phyloP scores from a whole-genome alignment of 2,329 filamentous ascomycete species.

The Penicillium sp. region DNA sequence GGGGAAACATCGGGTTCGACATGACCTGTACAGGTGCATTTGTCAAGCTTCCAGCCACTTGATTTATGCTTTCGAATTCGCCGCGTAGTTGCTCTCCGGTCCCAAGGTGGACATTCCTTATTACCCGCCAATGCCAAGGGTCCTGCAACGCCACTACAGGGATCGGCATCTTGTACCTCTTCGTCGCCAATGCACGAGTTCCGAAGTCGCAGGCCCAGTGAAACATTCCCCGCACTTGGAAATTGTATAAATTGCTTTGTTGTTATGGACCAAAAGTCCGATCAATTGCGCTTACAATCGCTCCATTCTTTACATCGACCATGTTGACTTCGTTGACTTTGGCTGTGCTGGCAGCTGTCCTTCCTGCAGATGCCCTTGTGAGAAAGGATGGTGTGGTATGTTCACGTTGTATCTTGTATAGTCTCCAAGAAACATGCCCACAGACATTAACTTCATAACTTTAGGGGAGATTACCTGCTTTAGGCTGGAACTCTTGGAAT shows the following conservation, averaged over 20 bases:
- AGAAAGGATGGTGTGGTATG: constrained; percentile 31
- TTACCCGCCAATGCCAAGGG: not conserved
- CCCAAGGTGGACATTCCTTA: not conserved
- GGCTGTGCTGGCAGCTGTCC: constrained; percentile 16
- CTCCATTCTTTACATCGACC: not conserved
- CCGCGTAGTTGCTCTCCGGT: not conserved
- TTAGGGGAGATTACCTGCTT: constrained; percentile 28
- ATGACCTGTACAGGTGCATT: not conserved
- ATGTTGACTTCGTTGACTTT: constrained; percentile 15
- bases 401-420: not conserved
- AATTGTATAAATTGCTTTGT: constrained; percentile 1
- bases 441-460: too few relatives aligned
- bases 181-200: not conserved
- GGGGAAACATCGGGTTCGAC: too few relatives aligned
- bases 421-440: too few relatives aligned
- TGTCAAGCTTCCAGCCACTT: too few relatives aligned
- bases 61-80: not conserved
- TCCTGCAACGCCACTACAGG: constrained; percentile 3
- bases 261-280: not conserved
- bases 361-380: constrained; percentile 26
- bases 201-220: not conserved
- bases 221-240: constrained; percentile 8
- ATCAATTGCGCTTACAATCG: not conserved
- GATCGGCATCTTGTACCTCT: constrained; percentile 8
- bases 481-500: constrained; percentile 51